A percentile compares a stretch with the other conserved stretches of the same genome.
These are phyloP conservation scores for Mimosa pudica DNA, from an alignment of 306 rosid species.

Conservation along the genomic window DNA sequence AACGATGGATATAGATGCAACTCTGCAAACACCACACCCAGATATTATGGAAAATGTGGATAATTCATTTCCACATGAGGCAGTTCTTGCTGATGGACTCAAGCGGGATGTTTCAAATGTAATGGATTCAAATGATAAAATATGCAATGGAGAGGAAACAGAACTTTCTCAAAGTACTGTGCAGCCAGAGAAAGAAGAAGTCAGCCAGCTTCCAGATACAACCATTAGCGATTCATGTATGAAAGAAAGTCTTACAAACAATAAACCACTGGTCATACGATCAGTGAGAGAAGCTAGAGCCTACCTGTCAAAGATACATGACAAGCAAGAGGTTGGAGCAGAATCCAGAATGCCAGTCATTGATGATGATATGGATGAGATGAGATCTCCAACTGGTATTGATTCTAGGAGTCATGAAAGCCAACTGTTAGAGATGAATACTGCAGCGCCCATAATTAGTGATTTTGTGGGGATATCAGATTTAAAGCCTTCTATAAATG, in stretches of 20 bases:
- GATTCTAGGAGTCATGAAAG: slow-evolving; percentile 33
- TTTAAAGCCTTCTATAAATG: slow-evolving; percentile 41
- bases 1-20: slow-evolving; percentile 24
- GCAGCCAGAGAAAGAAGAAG: slow-evolving; percentile 33
- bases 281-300: slow-evolving; percentile 90
- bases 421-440: slow-evolving; percentile 35
- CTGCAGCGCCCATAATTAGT: slow-evolving; percentile 26
- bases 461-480: slow-evolving; percentile 43
- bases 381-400: slow-evolving; percentile 42
- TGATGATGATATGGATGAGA: slow-evolving; percentile 38
- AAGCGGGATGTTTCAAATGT: slow-evolving; percentile 36
- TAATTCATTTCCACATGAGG: slow-evolving; percentile 38
- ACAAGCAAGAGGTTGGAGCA: slow-evolving; percentile 43
- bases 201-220: slow-evolving; percentile 19
- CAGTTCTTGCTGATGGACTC: slow-evolving; percentile 29
- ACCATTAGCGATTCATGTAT: slow-evolving; percentile 42
- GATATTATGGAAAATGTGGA: slow-evolving; percentile 31
- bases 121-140: slow-evolving; percentile 40
- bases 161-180: slow-evolving; percentile 33
- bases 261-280: slow-evolving; percentile 65
- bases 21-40: slow-evolving; percentile 24
- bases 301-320: slow-evolving; percentile 60
- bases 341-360: slow-evolving; percentile 33
- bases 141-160: slow-evolving; percentile 37
- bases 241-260: slow-evolving; percentile 38